Evolutionary conservation across 108 stramenopile genomes (phyloP), one percentile per base, ranked within the genome.

Genomic region (Poteriospumella lacustris): DNA sequence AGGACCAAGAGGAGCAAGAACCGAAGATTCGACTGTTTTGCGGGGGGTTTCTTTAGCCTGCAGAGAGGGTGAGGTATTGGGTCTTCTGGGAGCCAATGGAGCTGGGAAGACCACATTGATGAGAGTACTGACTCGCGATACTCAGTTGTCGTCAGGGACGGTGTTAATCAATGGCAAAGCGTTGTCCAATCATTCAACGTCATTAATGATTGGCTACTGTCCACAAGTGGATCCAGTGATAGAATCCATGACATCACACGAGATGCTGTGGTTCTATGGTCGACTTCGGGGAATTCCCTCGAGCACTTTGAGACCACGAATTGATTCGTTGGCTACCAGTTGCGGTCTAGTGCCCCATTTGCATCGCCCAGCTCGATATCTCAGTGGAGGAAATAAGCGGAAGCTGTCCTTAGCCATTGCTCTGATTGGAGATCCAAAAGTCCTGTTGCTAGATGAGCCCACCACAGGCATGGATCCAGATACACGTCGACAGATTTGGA

Each of bases 241-340:
- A 1, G 81, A 82, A 9, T 56, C 81, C 5, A 82, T 84, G 81
- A 84, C 81, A 34, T 76, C 75, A 0, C 33, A 40, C 19, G 83
- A 84, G 70, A 84, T 80, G 9, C 81, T 84, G 9, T 42, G 94
- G 68, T 85, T 99, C 31, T 99, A 95, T 82, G 97, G 95, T 31
- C 75, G 91, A 0, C 93, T 97, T 79, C 94, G 93, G 80, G 93
- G 94, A 1, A 80, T 97, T 40, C 87, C 90, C 43, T 24, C 52
- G 75, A 40, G 68, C 3, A 19, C 36, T 9, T 33, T 64, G 29
- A 34, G 36, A 34, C 15, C 33, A 5, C 28, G 60, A 33, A 34
- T 64, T 5, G 33, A 64, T 9, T 5, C 29, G 28, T 64, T 64
- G 60, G 31, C 36, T 24, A 26, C 9, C 92, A 9, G 79, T 79